phyloP scores from a whole-genome alignment of 179 eudicot species.

The Beta macrorhiza region DNA sequence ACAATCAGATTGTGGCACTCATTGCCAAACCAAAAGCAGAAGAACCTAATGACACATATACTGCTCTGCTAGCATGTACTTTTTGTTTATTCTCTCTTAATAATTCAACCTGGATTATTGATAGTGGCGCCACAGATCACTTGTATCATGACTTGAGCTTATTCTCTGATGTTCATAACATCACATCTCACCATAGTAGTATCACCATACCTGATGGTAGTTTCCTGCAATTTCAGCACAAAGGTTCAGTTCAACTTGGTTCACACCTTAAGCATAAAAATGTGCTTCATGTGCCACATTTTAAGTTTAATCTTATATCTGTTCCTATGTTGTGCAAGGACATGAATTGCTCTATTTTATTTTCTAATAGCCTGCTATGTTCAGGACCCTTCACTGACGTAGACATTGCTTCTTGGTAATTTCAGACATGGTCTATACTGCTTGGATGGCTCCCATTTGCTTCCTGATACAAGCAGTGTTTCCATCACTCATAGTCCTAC shows the following conservation, averaged over 20 bases:
- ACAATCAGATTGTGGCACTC: neutral
- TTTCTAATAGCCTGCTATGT: too few species aligned
- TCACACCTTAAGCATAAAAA: neutral
- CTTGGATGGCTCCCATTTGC: too few species aligned
- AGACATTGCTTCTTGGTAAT: too few species aligned
- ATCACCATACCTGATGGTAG: constrained; percentile 6
- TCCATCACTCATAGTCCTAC: too few species aligned
- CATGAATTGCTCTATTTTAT: too few species aligned
- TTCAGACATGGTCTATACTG: too few species aligned
- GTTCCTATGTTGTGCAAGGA: too few species aligned
- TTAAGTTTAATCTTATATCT: neutral
- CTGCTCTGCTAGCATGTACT: neutral
- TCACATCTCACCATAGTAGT: neutral
- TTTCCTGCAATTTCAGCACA: neutral
- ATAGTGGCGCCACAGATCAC: too few species aligned
- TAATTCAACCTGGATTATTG: too few species aligned
- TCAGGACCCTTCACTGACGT: too few species aligned
- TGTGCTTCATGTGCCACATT: neutral
- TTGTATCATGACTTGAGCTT: neutral
- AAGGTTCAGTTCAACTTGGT: neutral
- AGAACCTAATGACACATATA: neutral
- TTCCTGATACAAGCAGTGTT: too few species aligned
- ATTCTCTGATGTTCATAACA: neutral
- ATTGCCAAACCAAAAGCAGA: neutral
- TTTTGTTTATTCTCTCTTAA: too few species aligned